A percentile compares a stretch with the other conserved stretches of the same genome.
Conservation (phyloP, 1,284 basidiomycete species). For the Inonotus obliquus region DNA sequence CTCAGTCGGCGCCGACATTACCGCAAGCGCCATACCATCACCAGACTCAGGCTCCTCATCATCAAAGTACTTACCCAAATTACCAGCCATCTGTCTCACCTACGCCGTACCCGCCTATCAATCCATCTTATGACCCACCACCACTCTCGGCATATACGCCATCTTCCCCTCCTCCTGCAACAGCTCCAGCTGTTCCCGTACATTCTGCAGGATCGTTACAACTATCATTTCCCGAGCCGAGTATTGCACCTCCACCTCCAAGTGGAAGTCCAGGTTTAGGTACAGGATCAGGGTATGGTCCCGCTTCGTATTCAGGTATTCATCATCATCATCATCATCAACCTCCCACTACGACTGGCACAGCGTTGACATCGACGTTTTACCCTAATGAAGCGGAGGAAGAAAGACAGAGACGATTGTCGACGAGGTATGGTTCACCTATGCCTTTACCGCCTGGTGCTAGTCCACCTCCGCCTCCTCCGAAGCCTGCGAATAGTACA, state of each 20-base stretch:
- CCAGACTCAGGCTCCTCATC: background rate
- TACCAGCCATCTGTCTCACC: background rate
- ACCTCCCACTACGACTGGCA: background rate
- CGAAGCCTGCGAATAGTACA: background rate
- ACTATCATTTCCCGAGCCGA: conserved; percentile 8
- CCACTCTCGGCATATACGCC: background rate
- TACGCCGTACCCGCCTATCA: background rate
- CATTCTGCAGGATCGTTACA: background rate
- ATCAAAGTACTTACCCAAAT: background rate
- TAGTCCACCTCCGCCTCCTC: background rate
- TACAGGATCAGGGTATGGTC: background rate
- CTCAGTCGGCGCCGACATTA: background rate
- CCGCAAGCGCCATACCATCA: background rate
- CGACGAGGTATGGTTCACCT: conserved; percentile 11
- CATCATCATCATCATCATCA: background rate
- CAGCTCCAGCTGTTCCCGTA: background rate
- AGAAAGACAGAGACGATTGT: background rate
- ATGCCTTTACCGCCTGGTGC: conserved; percentile 10
- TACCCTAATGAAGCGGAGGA: background rate
- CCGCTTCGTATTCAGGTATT: background rate
- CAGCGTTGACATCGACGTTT: background rate
- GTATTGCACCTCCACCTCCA: background rate
- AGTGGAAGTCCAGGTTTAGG: background rate
- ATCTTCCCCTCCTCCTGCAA: background rate
- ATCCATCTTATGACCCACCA: background rate